A percentile compares a stretch with the other conserved stretches of the same genome.
phyloP scores from a whole-genome alignment of 768 basidiomycete species.

The Mycena galericulata region DNA sequence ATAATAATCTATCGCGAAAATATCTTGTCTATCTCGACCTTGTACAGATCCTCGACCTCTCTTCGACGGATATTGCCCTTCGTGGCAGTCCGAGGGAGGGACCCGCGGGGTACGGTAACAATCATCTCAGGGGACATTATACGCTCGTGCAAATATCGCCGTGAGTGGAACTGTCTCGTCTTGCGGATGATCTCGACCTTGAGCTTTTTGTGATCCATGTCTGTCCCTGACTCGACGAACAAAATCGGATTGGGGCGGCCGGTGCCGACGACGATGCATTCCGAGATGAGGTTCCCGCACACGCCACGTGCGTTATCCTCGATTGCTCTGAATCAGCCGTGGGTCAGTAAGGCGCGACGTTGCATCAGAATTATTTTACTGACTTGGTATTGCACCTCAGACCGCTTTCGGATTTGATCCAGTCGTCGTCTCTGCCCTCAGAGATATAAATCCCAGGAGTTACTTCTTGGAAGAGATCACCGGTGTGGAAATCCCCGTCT shows the following conservation, averaged over 20 bases:
- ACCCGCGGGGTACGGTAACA: slow-evolving; percentile 71
- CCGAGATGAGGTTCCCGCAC: slow-evolving; percentile 73
- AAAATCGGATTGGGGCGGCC: slow-evolving; percentile 82
- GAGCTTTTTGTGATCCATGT: slow-evolving; percentile 66
- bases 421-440: slow-evolving; percentile 84
- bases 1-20: slow-evolving; percentile 38
- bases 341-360: slow-evolving; percentile 26
- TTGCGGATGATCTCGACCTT: slow-evolving; percentile 80
- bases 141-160: slow-evolving; percentile 84
- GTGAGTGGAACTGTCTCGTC: slow-evolving; percentile 77
- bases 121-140: slow-evolving; percentile 75
- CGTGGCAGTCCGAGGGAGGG: slow-evolving; percentile 81
- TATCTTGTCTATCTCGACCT: slow-evolving; percentile 66
- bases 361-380: slow-evolving; percentile 48
- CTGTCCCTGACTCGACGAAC: slow-evolving; percentile 74
- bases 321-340: slow-evolving; percentile 61
- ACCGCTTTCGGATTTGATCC: slow-evolving; percentile 87
- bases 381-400: slow-evolving; percentile 78
- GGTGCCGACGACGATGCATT: slow-evolving; percentile 82
- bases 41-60: slow-evolving; percentile 78
- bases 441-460: slow-evolving; percentile 69
- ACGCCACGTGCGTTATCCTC: slow-evolving; percentile 80
- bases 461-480: slow-evolving; percentile 81
- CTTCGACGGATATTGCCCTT: slow-evolving; percentile 86
- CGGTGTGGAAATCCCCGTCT: slow-evolving; percentile 84